Conservation (phyloP, 306 rosid species). For the Hippophae gyantsensis region DNA sequence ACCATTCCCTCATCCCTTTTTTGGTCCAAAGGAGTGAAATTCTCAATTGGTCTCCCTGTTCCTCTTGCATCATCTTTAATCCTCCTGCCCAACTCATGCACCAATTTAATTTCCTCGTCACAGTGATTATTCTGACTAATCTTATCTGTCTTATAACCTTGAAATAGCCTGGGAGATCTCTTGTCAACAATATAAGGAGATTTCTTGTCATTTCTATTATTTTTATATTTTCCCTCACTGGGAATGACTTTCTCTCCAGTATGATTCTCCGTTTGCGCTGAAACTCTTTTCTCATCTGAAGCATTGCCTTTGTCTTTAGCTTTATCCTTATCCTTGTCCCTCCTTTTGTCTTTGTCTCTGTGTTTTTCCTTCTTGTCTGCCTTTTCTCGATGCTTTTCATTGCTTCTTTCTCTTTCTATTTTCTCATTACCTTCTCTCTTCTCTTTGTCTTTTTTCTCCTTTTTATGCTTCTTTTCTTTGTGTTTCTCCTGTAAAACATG, state of each 20-base stretch:
- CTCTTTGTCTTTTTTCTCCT: constrained; percentile 72
- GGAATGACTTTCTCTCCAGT: constrained; percentile 32
- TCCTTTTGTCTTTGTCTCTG: constrained; percentile 28
- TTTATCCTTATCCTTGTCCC: constrained; percentile 31
- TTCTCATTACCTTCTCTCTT: constrained; percentile 65
- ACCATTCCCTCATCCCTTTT: constrained; percentile 51
- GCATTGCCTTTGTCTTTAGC: constrained; percentile 37
- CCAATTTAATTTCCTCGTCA: constrained; percentile 42
- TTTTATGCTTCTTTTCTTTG: constrained; percentile 59
- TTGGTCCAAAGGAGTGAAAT: constrained; percentile 27
- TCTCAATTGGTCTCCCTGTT: constrained; percentile 39
- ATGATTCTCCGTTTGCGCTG: constrained; percentile 30
- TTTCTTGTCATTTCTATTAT: constrained; percentile 5
- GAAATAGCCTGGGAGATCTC: constrained; percentile 36
- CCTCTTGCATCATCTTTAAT: constrained; percentile 45
- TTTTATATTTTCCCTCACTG: constrained; percentile 40
- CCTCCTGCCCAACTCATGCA: constrained; percentile 52
- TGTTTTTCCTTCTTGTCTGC: constrained; percentile 64
- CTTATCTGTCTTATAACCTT: constrained; percentile 46
- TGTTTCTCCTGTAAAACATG: constrained; percentile 50
- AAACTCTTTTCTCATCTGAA: constrained; percentile 47
- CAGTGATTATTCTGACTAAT: constrained; percentile 35
- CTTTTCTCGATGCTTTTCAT: constrained; percentile 62
- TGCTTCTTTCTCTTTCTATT: constrained; percentile 61
- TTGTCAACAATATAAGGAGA: constrained; percentile 24